Evolutionary conservation across 768 basidiomycete genomes (phyloP).

Genomic region (Steccherinum ochraceum): DNA sequence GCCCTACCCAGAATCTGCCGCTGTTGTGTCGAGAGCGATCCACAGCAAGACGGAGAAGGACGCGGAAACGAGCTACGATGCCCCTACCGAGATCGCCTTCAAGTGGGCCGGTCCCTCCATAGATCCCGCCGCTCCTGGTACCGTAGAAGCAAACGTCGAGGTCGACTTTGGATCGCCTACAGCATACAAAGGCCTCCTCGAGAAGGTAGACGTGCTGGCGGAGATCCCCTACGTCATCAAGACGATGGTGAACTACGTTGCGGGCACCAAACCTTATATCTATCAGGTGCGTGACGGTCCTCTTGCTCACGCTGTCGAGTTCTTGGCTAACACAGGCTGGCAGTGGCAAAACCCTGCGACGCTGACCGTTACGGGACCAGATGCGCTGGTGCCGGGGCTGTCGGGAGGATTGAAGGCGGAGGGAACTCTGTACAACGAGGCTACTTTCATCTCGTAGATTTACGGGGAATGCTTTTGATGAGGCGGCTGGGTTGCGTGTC

Average conservation of each 20-base stretch:
- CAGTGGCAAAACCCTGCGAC: conserved; percentile 58
- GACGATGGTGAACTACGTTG: conserved; percentile 88
- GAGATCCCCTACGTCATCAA: conserved; percentile 93
- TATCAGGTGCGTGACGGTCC: conserved; percentile 88
- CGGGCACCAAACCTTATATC: conserved; percentile 90
- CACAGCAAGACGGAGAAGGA: conserved; percentile 62
- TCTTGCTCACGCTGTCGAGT: too few relatives aligned
- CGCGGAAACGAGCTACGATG: conserved; percentile 74
- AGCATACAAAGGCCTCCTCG: conserved; percentile 69
- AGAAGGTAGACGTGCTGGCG: conserved; percentile 92
- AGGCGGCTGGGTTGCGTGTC: not conserved
- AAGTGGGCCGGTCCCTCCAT: conserved; percentile 75
- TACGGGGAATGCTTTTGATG: not conserved
- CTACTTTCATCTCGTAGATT: conserved; percentile 74
- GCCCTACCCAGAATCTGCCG: conserved; percentile 33
- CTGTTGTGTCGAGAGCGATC: conserved; percentile 55
- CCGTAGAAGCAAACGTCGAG: conserved; percentile 48
- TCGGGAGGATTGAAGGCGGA: conserved; percentile 41
- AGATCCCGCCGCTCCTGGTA: conserved; percentile 42
- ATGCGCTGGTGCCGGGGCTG: conserved; percentile 33
- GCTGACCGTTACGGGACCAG: conserved; percentile 39
- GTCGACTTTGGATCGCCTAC: conserved; percentile 53
- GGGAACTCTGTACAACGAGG: conserved; percentile 81
- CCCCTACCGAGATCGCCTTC: conserved; percentile 63
- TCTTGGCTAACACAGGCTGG: too few relatives aligned